Percentiles rank a stretch among this genome's conserved stretches.
Evolutionary conservation across 805 yeast species (phyloP).

Genomic region (Pichia thaimueangensis): DNA sequence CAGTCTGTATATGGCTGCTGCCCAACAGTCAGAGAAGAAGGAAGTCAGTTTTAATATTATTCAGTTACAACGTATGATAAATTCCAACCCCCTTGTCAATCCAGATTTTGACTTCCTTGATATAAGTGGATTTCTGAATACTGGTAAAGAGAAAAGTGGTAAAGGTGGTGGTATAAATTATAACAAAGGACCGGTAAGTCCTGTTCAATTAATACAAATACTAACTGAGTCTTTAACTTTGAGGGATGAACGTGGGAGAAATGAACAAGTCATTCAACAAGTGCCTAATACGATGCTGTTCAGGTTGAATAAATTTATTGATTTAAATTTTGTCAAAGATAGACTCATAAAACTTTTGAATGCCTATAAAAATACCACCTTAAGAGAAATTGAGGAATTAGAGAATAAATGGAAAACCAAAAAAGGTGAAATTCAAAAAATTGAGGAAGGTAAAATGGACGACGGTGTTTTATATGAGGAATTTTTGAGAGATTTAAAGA

Average conservation of each 20-base stretch:
- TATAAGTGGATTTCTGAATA: slow-evolving; percentile 24
- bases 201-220: slow-evolving; percentile 32
- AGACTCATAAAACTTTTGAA: slow-evolving; percentile 30
- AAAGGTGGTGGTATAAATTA: background rate
- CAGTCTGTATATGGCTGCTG: slow-evolving; percentile 30
- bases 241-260: slow-evolving; percentile 23
- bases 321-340: slow-evolving; percentile 28
- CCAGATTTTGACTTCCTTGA: slow-evolving; percentile 30
- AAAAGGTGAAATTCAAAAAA: slow-evolving; percentile 34
- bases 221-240: slow-evolving; percentile 31
- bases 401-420: slow-evolving; percentile 32
- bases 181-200: slow-evolving; percentile 19
- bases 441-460: slow-evolving; percentile 37
- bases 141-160: slow-evolving; percentile 10
- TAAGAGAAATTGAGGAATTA: slow-evolving; percentile 32
- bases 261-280: slow-evolving; percentile 28
- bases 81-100: slow-evolving; percentile 32
- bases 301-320: slow-evolving; percentile 27
- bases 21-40: slow-evolving; percentile 28
- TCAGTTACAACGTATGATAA: slow-evolving; percentile 31
- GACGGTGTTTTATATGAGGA: slow-evolving; percentile 28
- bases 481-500: slow-evolving; percentile 18
- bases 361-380: slow-evolving; percentile 27
- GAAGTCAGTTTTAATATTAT: slow-evolving; percentile 33
- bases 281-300: slow-evolving; percentile 30